Percentiles rank a stretch among this genome's conserved stretches.
phyloP scores from a whole-genome alignment of 495 filamentous ascomycete species.

The Aspergillus panamensis region DNA sequence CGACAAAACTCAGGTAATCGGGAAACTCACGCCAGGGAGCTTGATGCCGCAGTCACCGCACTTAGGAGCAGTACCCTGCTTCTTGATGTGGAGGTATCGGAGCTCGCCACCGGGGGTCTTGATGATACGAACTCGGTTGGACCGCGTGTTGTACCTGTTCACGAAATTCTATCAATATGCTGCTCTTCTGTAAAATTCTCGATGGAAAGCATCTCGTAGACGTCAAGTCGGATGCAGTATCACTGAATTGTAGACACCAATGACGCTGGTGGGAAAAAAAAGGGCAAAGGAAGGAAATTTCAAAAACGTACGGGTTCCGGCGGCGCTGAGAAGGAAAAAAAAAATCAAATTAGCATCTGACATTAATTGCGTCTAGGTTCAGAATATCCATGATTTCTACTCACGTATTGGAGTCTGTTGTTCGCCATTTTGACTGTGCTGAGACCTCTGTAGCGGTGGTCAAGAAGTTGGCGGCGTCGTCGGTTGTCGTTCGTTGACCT shows the following conservation, averaged over 20 bases:
- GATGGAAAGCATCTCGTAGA: slow-evolving; percentile 9
- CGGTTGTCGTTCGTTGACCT: slow-evolving; percentile 54
- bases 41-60: slow-evolving; percentile 98
- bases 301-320: slow-evolving; percentile 78
- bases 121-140: slow-evolving; percentile 93
- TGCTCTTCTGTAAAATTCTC: slow-evolving; percentile 20
- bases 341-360: slow-evolving; percentile 25
- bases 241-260: slow-evolving; percentile 17
- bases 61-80: slow-evolving; percentile 92
- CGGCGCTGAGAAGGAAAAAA: slow-evolving; percentile 56
- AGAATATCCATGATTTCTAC: slow-evolving; percentile 26
- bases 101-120: slow-evolving; percentile 95
- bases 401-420: slow-evolving; percentile 72
- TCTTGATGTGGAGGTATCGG: slow-evolving; percentile 97
- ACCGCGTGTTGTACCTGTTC: slow-evolving; percentile 87
- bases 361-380: neutral
- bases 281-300: slow-evolving; percentile 23
- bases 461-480: slow-evolving; percentile 51
- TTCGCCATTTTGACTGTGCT: slow-evolving; percentile 60
- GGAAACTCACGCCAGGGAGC: slow-evolving; percentile 80
- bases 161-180: slow-evolving; percentile 37
- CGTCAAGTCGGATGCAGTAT: slow-evolving; percentile 4
- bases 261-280: slow-evolving; percentile 4
- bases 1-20: slow-evolving; percentile 22
- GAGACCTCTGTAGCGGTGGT: slow-evolving; percentile 42